phyloP scores from a whole-genome alignment of 352 stramenopile genomes.

The Pythium biforme region DNA sequence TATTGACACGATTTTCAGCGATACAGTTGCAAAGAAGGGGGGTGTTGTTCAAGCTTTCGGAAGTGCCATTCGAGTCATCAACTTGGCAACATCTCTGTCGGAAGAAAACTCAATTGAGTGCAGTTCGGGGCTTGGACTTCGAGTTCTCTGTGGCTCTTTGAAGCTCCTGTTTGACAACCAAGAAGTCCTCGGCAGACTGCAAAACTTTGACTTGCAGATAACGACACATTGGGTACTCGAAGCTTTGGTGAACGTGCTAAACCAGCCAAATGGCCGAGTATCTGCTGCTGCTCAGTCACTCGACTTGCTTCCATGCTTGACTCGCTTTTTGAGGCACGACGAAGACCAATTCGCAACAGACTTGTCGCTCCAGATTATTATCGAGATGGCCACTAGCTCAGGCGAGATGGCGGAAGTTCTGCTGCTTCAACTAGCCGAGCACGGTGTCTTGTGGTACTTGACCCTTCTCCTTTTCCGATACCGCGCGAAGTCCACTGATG shows the following conservation, averaged over 20 bases:
- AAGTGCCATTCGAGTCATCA: constrained; percentile 76
- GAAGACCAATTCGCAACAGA: constrained; percentile 67
- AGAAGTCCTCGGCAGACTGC: constrained; percentile 44
- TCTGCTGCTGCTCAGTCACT: constrained; percentile 80
- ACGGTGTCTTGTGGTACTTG: constrained; percentile 84
- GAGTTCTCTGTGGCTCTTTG: constrained; percentile 70
- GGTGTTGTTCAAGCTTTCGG: constrained; percentile 66
- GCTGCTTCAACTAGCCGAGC: constrained; percentile 74
- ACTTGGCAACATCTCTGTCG: constrained; percentile 67
- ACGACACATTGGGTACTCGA: constrained; percentile 81
- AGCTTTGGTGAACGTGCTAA: constrained; percentile 80
- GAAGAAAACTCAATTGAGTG: constrained; percentile 75
- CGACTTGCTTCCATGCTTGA: constrained; percentile 77
- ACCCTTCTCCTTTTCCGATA: constrained; percentile 78
- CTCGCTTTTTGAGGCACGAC: constrained; percentile 67
- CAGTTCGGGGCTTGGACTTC: constrained; percentile 69
- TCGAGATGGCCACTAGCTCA: constrained; percentile 76
- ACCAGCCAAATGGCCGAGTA: constrained; percentile 76
- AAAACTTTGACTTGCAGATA: constrained; percentile 62
- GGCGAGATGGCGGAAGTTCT: constrained; percentile 83
- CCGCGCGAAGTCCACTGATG: constrained; percentile 26
- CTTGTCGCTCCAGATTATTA: constrained; percentile 78
- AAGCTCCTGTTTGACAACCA: constrained; percentile 80
- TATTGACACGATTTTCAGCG: constrained; percentile 47
- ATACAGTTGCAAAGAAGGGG: constrained; percentile 55